Conservation (phyloP, 805 yeast species). For the Saturnispora silvae region DNA sequence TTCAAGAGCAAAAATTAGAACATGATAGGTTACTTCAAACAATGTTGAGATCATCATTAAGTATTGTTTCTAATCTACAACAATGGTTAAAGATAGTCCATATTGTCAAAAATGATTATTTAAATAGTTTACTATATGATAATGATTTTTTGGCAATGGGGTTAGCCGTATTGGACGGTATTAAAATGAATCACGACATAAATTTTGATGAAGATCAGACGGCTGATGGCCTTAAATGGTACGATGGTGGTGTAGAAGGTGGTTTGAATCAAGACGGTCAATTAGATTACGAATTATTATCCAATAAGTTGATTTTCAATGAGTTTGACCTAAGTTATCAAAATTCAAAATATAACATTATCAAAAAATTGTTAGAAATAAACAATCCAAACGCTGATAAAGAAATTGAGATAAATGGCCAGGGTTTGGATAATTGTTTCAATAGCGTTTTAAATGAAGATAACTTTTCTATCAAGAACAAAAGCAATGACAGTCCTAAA, state of each 20-base stretch:
- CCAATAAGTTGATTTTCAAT: slow-evolving; percentile 23
- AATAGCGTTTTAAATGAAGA: too few relatives aligned
- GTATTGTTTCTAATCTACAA: slow-evolving; percentile 40
- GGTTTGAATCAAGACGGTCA: too few relatives aligned
- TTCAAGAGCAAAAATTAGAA: slow-evolving; percentile 37
- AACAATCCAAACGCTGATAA: too few relatives aligned
- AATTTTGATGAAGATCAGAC: slow-evolving; percentile 21
- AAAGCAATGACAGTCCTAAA: too few relatives aligned
- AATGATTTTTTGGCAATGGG: slow-evolving; percentile 40
- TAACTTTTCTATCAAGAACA: too few relatives aligned
- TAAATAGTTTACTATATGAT: slow-evolving; percentile 65
- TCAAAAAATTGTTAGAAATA: slow-evolving; percentile 15
- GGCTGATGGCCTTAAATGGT: too few relatives aligned
- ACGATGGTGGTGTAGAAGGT: too few relatives aligned
- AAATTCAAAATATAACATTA: slow-evolving; percentile 21
- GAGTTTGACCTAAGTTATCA: slow-evolving; percentile 23
- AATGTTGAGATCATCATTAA: slow-evolving; percentile 47
- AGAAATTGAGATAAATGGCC: slow-evolving; percentile 10
- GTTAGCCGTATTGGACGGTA: slow-evolving; percentile 24
- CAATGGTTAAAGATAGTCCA: slow-evolving; percentile 78
- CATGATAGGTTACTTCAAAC: slow-evolving; percentile 51
- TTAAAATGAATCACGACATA: slow-evolving; percentile 18
- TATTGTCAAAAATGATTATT: slow-evolving; percentile 65
- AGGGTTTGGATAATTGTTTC: slow-evolving; percentile 10
- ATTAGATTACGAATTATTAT: slow-evolving; percentile 18